Base-by-base conservation (phyloP, 2,329 filamentous ascomycete species). In the Aspergillus brunneoviolaceus region DNA sequence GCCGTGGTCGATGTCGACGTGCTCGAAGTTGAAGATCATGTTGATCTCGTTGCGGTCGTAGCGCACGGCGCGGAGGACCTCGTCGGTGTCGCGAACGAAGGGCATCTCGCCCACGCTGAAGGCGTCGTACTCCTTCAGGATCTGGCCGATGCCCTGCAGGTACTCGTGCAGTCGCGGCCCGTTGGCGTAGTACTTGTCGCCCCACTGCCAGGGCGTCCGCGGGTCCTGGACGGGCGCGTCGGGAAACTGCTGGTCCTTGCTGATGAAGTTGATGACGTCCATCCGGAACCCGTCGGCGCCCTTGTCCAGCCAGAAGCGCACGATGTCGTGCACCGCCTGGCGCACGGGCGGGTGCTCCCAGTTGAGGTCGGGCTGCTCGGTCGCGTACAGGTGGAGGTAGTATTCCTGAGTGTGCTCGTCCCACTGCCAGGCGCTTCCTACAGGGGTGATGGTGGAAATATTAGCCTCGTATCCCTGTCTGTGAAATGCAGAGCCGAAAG, bases 341-440 rank as follows among this genome's bases (percentile, higher is more conserved):
- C 90, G 84, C 0, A 89, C 85, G 10, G 84, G 85, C 0, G 81
- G 80, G 59, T 88, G 89, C 69, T 93, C 89, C 90, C 90, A 95
- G 76, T 95, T 95, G n/a, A 95, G 81, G 67, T 95, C 91, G 0
- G 91, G 91, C 72, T 94, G 91, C 64, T 90, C 86, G 5, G 83
- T 84, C 6, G 88, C 86, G 72, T 91, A 96, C 11, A 95, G 81
- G 62, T 89, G 87, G 0, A 93, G 84, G 68, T 91, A 93, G 73
- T 91, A 93, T 74, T 93, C 88, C 51, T 82, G 80, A 0, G 89
- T 91, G n/a, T 76, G 71, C 65, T 90, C 86, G 67, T 92, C 89
- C 79, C 85, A 93, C 60, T 87, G 68, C 77, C 78, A 79, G 7
- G 74, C 76, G 55, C 72, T 77, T 21, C 74, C 74, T 76, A n/a